Percentiles rank a stretch among this genome's conserved stretches.
Evolutionary conservation across 768 basidiomycete species (phyloP).

Genomic region (Clavaria fumosa): DNA sequence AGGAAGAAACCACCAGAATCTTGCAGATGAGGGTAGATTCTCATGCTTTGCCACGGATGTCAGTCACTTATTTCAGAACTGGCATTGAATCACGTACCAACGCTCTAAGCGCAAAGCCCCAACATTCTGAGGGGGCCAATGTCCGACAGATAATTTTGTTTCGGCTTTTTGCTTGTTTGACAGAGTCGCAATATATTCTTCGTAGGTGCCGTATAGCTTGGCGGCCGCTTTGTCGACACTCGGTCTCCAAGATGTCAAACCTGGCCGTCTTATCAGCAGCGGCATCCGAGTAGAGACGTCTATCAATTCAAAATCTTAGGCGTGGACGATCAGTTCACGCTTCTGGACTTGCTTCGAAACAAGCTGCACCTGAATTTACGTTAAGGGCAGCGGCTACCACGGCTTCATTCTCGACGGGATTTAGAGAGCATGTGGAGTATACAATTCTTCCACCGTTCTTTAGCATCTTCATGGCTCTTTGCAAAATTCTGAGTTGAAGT

Average conservation of each 20-base stretch:
- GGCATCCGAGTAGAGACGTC: conserved; percentile 64
- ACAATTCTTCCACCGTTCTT: conserved; percentile 76
- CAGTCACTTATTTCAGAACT: not conserved
- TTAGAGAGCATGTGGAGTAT: conserved; percentile 95
- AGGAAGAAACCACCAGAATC: conserved; percentile 97
- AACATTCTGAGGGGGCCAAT: conserved; percentile 69
- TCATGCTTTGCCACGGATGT: conserved; percentile 34
- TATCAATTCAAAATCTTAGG: conserved; percentile 56
- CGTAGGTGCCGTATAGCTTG: conserved; percentile 42
- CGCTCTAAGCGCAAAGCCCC: conserved; percentile 46
- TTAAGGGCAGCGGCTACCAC: conserved; percentile 78
- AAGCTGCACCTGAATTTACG: conserved; percentile 45
- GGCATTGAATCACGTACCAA: conserved; percentile 35
- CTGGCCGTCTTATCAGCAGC: conserved; percentile 57
- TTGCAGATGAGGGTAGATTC: conserved; percentile 90
- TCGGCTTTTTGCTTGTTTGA: conserved; percentile 29
- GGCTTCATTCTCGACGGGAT: conserved; percentile 95
- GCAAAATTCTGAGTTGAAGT: conserved; percentile 82
- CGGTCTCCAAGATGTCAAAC: conserved; percentile 67
- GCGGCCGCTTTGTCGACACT: conserved; percentile 39
- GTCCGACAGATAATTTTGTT: conserved; percentile 49
- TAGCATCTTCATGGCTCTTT: conserved; percentile 85
- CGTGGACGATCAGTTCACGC: too few species aligned
- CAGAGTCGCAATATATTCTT: conserved; percentile 40
- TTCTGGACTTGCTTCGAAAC: too few species aligned